These are phyloP conservation scores for Obba rivulosa DNA, from an alignment of 768 basidiomycete species.

Conservation along the genomic window DNA sequence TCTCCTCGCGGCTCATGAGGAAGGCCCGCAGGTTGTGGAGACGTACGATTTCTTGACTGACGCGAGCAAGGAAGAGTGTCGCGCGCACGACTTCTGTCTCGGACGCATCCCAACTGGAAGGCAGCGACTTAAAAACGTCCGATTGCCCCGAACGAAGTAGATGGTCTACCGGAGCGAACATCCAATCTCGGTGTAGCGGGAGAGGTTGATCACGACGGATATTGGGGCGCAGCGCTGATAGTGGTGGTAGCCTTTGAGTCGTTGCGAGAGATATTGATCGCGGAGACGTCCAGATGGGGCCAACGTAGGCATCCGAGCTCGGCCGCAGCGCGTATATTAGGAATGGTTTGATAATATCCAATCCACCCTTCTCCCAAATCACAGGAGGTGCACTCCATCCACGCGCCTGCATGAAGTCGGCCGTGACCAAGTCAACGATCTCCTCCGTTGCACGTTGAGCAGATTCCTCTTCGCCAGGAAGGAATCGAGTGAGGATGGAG, in stretches of 20 bases:
- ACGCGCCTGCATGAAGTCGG: constrained; percentile 35
- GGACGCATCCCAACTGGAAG: constrained; percentile 68
- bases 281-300: constrained; percentile 45
- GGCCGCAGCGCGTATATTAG: constrained; percentile 43
- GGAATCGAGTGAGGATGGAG: constrained; percentile 45
- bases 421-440: constrained; percentile 31
- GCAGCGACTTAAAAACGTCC: constrained; percentile 62
- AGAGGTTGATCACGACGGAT: constrained; percentile 26
- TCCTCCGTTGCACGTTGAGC: constrained; percentile 40
- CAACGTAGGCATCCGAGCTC: constrained; percentile 36
- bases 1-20: constrained; percentile 46
- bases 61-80: constrained; percentile 55
- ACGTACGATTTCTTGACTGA: constrained; percentile 41
- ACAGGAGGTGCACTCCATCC: constrained; percentile 31
- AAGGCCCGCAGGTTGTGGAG: constrained; percentile 37
- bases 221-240: constrained; percentile 4
- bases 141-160: constrained; percentile 75
- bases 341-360: constrained; percentile 56
- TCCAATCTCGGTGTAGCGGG: constrained; percentile 59
- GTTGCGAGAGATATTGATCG: constrained; percentile 51
- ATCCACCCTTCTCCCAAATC: constrained; percentile 48
- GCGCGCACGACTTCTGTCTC: constrained; percentile 75
- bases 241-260: constrained; percentile 42
- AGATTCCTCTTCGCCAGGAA: constrained; percentile 72
- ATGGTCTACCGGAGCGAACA: constrained; percentile 64